phyloP scores from a whole-genome alignment of 164 flowering plant genomes.

The Taxillus chinensis region DNA sequence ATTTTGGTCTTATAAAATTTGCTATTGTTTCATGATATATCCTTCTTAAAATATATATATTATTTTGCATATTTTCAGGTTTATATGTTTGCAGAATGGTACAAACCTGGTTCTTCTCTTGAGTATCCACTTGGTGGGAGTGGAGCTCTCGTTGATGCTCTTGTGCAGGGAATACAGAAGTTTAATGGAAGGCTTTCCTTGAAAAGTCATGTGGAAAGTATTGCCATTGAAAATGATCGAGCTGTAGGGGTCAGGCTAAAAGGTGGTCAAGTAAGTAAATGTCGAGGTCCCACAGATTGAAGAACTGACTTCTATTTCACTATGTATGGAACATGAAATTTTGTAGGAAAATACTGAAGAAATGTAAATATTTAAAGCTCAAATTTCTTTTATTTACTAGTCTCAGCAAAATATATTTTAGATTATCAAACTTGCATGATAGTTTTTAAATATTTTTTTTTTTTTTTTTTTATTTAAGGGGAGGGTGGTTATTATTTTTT shows the following conservation, averaged over 20 bases:
- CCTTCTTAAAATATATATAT: not conserved
- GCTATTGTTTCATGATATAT: too few relatives aligned
- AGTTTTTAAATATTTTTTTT: too few relatives aligned
- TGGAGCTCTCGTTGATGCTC: constrained; percentile 80
- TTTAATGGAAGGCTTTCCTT: constrained; percentile 78
- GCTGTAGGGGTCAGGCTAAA: constrained; percentile 74
- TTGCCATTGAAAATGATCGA: constrained; percentile 72
- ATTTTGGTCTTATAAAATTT: too few relatives aligned
- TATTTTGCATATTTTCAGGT: constrained; percentile 35
- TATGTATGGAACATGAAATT: too few relatives aligned
- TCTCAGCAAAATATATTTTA: too few relatives aligned
- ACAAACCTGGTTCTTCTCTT: constrained; percentile 78
- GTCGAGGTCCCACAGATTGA: not conserved
- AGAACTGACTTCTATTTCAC: not conserved
- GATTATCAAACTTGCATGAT: too few relatives aligned
- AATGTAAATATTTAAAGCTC: too few relatives aligned
- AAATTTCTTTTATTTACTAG: too few relatives aligned
- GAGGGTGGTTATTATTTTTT: too few relatives aligned
- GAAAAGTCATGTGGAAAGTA: constrained; percentile 58
- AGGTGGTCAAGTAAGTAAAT: constrained; percentile 61
- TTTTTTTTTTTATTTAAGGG: too few relatives aligned
- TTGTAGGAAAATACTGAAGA: too few relatives aligned
- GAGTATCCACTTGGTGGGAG: constrained; percentile 90
- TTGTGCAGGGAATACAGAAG: constrained; percentile 74
- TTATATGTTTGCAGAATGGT: constrained; percentile 99